Evolutionary conservation across 148 eudicot species (phyloP).

Genomic region (Nepenthes mirabilis): DNA sequence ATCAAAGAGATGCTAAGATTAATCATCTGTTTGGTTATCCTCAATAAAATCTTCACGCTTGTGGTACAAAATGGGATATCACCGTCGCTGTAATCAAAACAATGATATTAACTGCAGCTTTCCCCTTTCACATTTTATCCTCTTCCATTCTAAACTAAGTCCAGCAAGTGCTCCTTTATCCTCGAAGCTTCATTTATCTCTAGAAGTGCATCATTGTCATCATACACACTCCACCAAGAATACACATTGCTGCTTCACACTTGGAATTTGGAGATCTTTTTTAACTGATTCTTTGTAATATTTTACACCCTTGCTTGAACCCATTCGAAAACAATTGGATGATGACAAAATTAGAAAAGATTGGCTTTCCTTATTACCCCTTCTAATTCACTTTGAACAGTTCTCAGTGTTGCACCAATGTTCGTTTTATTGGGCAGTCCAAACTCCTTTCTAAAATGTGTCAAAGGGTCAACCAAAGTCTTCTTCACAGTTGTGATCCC

Average conservation of each 20-base stretch:
- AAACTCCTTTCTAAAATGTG: constrained; percentile 85
- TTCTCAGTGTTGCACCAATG: constrained; percentile 83
- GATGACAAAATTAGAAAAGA: too few relatives aligned
- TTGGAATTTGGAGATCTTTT: too few relatives aligned
- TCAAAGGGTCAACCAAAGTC: constrained; percentile 77
- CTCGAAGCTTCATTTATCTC: constrained; percentile 38
- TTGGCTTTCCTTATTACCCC: constrained; percentile 37
- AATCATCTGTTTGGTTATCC: background rate
- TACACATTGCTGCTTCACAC: constrained; percentile 22
- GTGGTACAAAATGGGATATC: background rate
- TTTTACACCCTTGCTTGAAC: too few relatives aligned
- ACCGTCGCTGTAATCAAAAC: background rate
- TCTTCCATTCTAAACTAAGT: constrained; percentile 56
- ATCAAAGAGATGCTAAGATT: background rate
- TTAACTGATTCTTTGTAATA: too few relatives aligned
- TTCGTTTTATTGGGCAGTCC: constrained; percentile 76
- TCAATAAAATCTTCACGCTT: background rate
- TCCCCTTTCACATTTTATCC: constrained; percentile 51
- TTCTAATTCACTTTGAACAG: constrained; percentile 76
- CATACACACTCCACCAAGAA: constrained; percentile 80
- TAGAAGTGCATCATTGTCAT: constrained; percentile 46
- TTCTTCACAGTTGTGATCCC: constrained; percentile 78
- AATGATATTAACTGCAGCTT: background rate
- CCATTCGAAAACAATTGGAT: too few relatives aligned
- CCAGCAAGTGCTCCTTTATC: constrained; percentile 41